Percentiles rank a stretch among this genome's conserved stretches.
These are phyloP conservation scores for Arthrobotrys musiformis DNA, from an alignment of 2,329 filamentous ascomycete species.

Conservation along the genomic window DNA sequence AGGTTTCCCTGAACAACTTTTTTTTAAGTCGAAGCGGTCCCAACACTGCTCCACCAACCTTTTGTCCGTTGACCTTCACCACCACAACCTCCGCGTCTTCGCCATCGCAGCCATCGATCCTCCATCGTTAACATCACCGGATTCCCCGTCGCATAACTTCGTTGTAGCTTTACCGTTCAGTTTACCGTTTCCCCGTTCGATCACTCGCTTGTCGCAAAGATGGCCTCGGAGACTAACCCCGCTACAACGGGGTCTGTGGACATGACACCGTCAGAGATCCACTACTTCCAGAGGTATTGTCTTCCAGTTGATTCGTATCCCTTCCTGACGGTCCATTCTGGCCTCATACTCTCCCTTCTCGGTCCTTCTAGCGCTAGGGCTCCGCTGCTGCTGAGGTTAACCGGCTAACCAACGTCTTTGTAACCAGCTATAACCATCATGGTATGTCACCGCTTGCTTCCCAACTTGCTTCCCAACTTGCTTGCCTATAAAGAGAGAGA, in stretches of 20 bases:
- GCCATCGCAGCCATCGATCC: neutral
- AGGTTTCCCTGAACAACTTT: constrained; percentile 47
- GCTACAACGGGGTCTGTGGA: constrained; percentile 60
- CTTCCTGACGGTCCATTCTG: neutral
- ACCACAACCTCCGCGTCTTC: neutral
- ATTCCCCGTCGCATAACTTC: neutral
- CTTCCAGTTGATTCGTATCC: neutral
- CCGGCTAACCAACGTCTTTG: constrained; percentile 7
- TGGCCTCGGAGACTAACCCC: constrained; percentile 65
- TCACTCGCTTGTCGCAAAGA: constrained; percentile 8
- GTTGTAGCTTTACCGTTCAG: neutral
- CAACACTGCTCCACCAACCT: constrained; percentile 16
- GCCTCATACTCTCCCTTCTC: neutral
- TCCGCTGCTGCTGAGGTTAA: constrained; percentile 9
- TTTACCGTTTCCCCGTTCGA: neutral
- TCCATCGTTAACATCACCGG: neutral
- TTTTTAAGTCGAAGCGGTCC: constrained; percentile 18
- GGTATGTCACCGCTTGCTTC: constrained; percentile 69
- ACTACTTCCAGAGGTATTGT: constrained; percentile 95
- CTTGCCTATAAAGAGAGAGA: neutral
- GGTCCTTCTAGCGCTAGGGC: neutral
- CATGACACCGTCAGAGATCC: constrained; percentile 94
- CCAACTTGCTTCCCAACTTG: too few relatives aligned
- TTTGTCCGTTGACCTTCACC: constrained; percentile 14
- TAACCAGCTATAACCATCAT: constrained; percentile 91